phyloP scores from a whole-genome alignment of 345 rosid species.

The Viola odorata region DNA sequence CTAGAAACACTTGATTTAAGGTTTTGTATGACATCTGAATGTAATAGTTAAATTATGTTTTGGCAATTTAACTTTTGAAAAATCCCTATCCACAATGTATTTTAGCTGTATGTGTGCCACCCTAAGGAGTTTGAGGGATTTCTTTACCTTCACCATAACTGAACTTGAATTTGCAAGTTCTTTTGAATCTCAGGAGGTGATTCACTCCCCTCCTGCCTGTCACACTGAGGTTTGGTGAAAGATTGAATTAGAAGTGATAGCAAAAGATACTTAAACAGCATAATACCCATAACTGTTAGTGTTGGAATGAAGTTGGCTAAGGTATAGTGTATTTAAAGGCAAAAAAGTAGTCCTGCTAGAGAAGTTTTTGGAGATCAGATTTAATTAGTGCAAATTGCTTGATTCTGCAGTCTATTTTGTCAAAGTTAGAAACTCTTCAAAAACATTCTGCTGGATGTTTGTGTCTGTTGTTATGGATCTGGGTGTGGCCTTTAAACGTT shows the following conservation, averaged over 20 bases:
- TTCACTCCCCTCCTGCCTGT: too few species aligned
- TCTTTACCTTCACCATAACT: background rate
- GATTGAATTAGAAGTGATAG: too few species aligned
- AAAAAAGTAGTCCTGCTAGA: too few species aligned
- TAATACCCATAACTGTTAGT: too few species aligned
- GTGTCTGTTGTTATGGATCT: background rate
- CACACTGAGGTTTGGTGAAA: too few species aligned
- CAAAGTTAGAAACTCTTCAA: background rate
- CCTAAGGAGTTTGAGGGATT: too few species aligned
- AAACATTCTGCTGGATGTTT: background rate
- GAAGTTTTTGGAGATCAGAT: too few species aligned
- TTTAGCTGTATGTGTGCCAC: background rate
- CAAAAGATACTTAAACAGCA: too few species aligned
- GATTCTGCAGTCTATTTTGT: background rate
- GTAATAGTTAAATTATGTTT: background rate
- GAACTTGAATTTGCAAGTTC: background rate
- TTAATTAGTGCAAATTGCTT: too few species aligned
- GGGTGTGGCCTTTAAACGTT: background rate
- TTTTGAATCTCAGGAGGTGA: too few species aligned
- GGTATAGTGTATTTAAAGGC: too few species aligned
- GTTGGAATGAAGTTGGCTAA: too few species aligned
- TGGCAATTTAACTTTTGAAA: background rate
- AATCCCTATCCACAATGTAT: background rate
- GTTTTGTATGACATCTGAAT: constrained; percentile 26
- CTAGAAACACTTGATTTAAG: constrained; percentile 78